Evolutionary conservation across 768 basidiomycete genomes (phyloP).

Genomic region (Boletus vermiculosoides): DNA sequence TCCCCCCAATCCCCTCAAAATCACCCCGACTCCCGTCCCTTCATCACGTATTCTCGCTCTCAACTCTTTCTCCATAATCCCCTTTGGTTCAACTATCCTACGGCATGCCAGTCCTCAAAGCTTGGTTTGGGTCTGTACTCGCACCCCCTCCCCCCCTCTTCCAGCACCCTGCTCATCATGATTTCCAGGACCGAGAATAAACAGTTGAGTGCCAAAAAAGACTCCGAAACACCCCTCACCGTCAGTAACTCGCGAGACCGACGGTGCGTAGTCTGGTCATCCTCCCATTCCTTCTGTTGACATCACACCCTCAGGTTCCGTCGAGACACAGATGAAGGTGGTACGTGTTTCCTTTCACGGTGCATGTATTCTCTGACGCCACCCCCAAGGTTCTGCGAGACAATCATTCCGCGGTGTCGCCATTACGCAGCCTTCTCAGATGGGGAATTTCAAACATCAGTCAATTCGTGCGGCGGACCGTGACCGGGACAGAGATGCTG

Average conservation of each 20-base stretch:
- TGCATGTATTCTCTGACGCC: constrained; percentile 4
- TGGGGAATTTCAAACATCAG: constrained; percentile 92
- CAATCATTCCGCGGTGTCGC: constrained; percentile 63
- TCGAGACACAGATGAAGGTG: constrained; percentile 72
- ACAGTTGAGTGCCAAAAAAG: constrained; percentile 49
- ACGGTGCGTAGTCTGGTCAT: constrained; percentile 44
- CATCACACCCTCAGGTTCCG: constrained; percentile 52
- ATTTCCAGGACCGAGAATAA: constrained; percentile 47
- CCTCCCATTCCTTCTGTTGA: constrained; percentile 5
- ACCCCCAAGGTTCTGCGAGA: constrained; percentile 51
- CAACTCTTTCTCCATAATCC: constrained; percentile 69
- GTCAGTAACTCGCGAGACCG: constrained; percentile 60
- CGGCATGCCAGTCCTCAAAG: constrained; percentile 78
- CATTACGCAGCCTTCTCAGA: constrained; percentile 80
- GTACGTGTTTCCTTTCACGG: constrained; percentile 36
- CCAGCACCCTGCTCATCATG: constrained; percentile 18
- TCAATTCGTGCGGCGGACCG: constrained; percentile 69
- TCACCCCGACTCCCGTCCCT: constrained; percentile 36
- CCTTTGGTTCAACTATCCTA: constrained; percentile 67
- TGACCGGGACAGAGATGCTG: constrained; percentile 45
- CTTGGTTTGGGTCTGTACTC: constrained; percentile 80
- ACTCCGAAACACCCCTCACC: constrained; percentile 52
- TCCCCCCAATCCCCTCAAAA: constrained; percentile 15
- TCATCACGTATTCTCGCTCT: constrained; percentile 65
- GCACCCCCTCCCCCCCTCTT: constrained; percentile 9